Percentiles rank a stretch among this genome's conserved stretches.
These are phyloP conservation scores for Jackrogersella minutella DNA, from an alignment of 495 filamentous ascomycete species.

Conservation along the genomic window DNA sequence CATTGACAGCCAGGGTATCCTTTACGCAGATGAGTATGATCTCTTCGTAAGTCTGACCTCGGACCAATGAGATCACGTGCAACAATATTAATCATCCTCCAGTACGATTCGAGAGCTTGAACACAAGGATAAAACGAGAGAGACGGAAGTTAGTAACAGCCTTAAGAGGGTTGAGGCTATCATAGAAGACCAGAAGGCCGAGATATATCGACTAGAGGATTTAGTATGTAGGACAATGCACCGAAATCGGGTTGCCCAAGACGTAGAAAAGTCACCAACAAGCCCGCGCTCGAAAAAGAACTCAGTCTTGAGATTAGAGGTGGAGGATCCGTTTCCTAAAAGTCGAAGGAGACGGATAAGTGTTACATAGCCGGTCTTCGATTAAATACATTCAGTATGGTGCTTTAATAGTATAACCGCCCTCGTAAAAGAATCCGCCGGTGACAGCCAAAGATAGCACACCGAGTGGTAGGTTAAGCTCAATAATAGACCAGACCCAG, in stretches of 20 bases:
- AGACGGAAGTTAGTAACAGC: constrained; percentile 24
- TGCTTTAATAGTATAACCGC: constrained; percentile 65
- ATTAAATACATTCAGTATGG: constrained; percentile 27
- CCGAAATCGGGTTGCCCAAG: constrained; percentile 25
- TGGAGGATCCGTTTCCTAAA: constrained; percentile 3
- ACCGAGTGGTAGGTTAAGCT: constrained; percentile 77
- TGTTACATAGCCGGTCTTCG: neutral
- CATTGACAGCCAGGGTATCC: constrained; percentile 47
- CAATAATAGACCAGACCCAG: constrained; percentile 93
- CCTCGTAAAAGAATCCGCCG: constrained; percentile 72
- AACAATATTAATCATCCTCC: neutral
- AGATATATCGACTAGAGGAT: constrained; percentile 44
- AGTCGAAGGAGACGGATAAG: constrained; percentile 11
- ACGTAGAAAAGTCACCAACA: constrained; percentile 9
- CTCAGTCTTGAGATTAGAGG: neutral
- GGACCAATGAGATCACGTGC: neutral
- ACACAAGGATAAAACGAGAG: constrained; percentile 20
- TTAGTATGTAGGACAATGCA: constrained; percentile 42
- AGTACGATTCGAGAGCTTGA: constrained; percentile 47
- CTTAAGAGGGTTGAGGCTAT: constrained; percentile 40
- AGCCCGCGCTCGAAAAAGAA: constrained; percentile 10
- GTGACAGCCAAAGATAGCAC: constrained; percentile 66
- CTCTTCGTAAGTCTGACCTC: constrained; percentile 43
- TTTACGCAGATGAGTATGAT: constrained; percentile 52
- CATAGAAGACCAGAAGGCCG: constrained; percentile 37